A percentile compares a stretch with the other conserved stretches of the same genome.
Conservation (phyloP, 345 rosid species). For the Citropsis articulata region DNA sequence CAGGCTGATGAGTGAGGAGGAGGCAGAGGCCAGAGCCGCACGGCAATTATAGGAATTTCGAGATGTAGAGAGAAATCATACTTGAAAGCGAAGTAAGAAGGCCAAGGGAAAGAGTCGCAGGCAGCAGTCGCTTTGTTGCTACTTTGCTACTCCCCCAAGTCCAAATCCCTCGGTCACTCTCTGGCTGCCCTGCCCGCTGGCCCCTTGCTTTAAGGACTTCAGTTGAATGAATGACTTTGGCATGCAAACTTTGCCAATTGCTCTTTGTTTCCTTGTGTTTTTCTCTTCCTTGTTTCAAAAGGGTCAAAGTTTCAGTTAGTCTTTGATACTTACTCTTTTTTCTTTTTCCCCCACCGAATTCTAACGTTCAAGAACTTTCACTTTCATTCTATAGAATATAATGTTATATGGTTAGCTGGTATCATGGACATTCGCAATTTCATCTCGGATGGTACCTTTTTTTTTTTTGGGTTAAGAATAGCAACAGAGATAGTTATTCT, state of each 20-base stretch:
- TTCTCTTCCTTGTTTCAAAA: neutral
- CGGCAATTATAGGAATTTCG: too few relatives aligned
- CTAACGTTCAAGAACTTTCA: neutral
- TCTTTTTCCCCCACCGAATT: neutral
- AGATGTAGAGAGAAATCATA: neutral
- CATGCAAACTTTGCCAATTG: neutral
- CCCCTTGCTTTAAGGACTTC: neutral
- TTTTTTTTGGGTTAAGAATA: too few relatives aligned
- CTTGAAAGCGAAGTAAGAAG: constrained; percentile 10
- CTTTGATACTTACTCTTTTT: neutral
- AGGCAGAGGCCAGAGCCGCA: neutral
- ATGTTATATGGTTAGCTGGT: too few relatives aligned
- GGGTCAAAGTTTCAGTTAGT: neutral
- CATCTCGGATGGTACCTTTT: too few relatives aligned
- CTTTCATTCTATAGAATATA: neutral
- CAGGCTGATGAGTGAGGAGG: neutral
- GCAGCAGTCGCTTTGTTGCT: neutral
- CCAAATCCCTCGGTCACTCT: too few relatives aligned
- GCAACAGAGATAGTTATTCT: too few relatives aligned
- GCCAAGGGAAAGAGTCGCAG: neutral
- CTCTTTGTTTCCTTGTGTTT: neutral
- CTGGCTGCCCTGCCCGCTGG: too few relatives aligned
- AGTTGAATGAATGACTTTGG: neutral
- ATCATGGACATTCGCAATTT: too few relatives aligned
- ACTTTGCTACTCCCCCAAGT: too few relatives aligned